Percentiles rank a stretch among this genome's conserved stretches.
phyloP scores from a whole-genome alignment of 1,284 basidiomycete species.

The Trichosporon faecale region DNA sequence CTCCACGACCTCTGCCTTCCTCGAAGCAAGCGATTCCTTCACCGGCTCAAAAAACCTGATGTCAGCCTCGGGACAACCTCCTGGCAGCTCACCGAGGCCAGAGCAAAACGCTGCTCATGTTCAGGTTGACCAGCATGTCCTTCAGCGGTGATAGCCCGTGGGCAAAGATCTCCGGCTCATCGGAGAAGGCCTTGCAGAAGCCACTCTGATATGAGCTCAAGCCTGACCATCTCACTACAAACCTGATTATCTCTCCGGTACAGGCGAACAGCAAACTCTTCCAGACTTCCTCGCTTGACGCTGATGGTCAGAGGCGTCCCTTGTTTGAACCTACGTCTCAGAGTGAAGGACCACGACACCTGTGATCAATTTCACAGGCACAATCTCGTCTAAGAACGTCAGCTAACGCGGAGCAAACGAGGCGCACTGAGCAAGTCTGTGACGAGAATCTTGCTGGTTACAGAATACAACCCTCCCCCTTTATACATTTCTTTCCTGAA shows the following conservation, averaged over 20 bases:
- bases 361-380: slow-evolving; percentile 80
- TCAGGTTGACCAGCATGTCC: slow-evolving; percentile 88
- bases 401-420: background rate
- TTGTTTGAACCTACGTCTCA: slow-evolving; percentile 63
- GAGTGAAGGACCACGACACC: slow-evolving; percentile 93
- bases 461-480: slow-evolving; percentile 80
- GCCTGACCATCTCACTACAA: slow-evolving; percentile 15
- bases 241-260: slow-evolving; percentile 78
- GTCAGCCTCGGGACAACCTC: background rate
- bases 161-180: slow-evolving; percentile 91
- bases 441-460: slow-evolving; percentile 90
- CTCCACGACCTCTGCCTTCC: slow-evolving; percentile 88
- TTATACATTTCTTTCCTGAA: slow-evolving; percentile 78
- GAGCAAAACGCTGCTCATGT: slow-evolving; percentile 80
- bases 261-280: slow-evolving; percentile 85
- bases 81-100: slow-evolving; percentile 71
- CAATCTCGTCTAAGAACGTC: slow-evolving; percentile 57
- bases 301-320: slow-evolving; percentile 51
- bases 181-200: slow-evolving; percentile 95
- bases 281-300: slow-evolving; percentile 75
- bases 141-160: slow-evolving; percentile 86
- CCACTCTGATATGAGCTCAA: slow-evolving; percentile 58
- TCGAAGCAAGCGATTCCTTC: slow-evolving; percentile 71
- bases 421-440: slow-evolving; percentile 79
- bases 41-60: slow-evolving; percentile 82